phyloP scores from a whole-genome alignment of 2,329 filamentous ascomycete genomes.

The Ophiognomonia clavigignenti-juglandacearum region DNA sequence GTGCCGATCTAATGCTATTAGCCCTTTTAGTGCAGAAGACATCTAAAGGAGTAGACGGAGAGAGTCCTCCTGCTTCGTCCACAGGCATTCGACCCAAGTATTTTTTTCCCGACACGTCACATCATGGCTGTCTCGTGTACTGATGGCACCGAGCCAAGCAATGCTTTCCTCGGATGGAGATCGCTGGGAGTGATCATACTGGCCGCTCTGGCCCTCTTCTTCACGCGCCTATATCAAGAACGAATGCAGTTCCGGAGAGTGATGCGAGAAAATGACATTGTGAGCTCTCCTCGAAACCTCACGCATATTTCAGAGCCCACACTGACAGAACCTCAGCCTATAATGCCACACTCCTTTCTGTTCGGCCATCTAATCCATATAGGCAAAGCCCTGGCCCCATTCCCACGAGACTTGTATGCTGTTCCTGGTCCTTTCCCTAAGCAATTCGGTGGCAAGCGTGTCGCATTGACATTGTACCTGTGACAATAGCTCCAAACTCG shows the following conservation, averaged over 20 bases:
- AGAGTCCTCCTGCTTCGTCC: too few relatives aligned
- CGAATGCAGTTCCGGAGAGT: not conserved
- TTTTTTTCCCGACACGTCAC: not conserved
- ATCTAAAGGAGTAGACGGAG: too few relatives aligned
- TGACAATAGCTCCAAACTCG: not conserved
- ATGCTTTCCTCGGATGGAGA: not conserved
- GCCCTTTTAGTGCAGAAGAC: too few relatives aligned
- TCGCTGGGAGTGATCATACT: not conserved
- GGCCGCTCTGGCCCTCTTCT: not conserved
- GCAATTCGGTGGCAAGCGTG: too few relatives aligned
- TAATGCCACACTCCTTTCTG: slow-evolving; percentile 30
- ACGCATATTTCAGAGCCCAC: not conserved
- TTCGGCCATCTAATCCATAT: slow-evolving; percentile 23
- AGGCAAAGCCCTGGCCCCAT: not conserved
- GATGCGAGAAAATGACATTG: not conserved
- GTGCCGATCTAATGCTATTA: too few relatives aligned
- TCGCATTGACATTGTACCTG: not conserved
- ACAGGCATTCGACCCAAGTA: too few relatives aligned
- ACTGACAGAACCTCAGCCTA: slow-evolving; percentile 19
- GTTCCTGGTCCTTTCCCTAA: too few relatives aligned
- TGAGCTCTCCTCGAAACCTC: not conserved
- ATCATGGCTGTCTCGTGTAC: not conserved
- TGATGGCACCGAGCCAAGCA: not conserved
- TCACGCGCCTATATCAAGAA: not conserved
- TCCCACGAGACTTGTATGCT: not conserved